Percentiles rank a stretch among this genome's conserved stretches.
phyloP scores from a whole-genome alignment of 306 rosid species.

The Cucumis sativus region Cucumber_9930_V3 NC_026657.2:8478001-8478500 shows the following conservation, averaged over 20 bases:
- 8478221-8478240: not conserved
- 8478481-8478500: not conserved
- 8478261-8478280: not conserved
- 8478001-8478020: not conserved
- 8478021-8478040: not conserved
- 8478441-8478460: conserved; percentile 21
- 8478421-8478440: conserved; percentile 44
- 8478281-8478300: not conserved
- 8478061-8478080: not conserved
- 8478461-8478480: conserved; percentile 18
- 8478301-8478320: not conserved
- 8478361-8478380: conserved; percentile 86
- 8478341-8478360: conserved; percentile 64
- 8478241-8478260: not conserved
- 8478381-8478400: conserved; percentile 89
- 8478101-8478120: conserved; percentile 97
- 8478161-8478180: conserved; percentile 60
- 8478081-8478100: conserved; percentile 82
- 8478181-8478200: conserved; percentile 54
- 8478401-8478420: conserved; percentile 32
- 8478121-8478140: conserved; percentile 83
- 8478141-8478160: conserved; percentile 74
- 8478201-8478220: conserved; percentile 4
- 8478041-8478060: not conserved
- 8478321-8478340: not conserved